Evolutionary conservation across 2,329 filamentous ascomycete species (phyloP).

Genomic region (Colletotrichum graminicola): DNA sequence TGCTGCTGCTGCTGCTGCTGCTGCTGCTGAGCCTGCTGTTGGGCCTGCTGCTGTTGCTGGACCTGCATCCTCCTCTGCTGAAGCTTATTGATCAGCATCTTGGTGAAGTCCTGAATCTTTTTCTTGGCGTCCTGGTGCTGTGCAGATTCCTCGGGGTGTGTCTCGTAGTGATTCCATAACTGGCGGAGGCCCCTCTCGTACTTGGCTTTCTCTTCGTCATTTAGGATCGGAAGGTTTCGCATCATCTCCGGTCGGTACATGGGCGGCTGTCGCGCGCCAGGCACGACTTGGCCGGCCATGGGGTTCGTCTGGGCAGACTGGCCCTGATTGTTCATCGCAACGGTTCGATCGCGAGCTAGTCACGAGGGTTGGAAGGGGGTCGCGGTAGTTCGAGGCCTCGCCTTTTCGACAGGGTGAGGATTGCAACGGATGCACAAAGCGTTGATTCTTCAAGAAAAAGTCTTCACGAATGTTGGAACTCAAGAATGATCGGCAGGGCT

Average conservation of each 20-base stretch:
- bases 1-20: slow-evolving; percentile 48
- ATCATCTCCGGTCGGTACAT: slow-evolving; percentile 67
- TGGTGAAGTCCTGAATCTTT: slow-evolving; percentile 72
- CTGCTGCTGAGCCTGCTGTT: slow-evolving; percentile 45
- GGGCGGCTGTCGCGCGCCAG: slow-evolving; percentile 49
- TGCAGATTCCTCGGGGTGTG: slow-evolving; percentile 58
- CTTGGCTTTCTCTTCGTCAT: slow-evolving; percentile 67
- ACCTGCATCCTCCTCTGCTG: slow-evolving; percentile 52
- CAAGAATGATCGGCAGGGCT: neutral
- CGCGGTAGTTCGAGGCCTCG: neutral
- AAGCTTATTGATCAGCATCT: slow-evolving; percentile 67
- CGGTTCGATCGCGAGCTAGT: slow-evolving; percentile 2
- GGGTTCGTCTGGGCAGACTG: slow-evolving; percentile 42
- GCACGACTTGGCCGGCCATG: slow-evolving; percentile 41
- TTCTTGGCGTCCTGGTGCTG: slow-evolving; percentile 65
- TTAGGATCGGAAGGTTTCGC: slow-evolving; percentile 62
- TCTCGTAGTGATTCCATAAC: slow-evolving; percentile 67
- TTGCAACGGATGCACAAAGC: neutral
- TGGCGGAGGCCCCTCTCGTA: slow-evolving; percentile 68
- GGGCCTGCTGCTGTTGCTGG: slow-evolving; percentile 52
- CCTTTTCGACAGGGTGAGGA: neutral
- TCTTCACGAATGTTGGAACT: neutral
- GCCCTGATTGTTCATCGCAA: slow-evolving; percentile 42
- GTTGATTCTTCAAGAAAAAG: neutral
- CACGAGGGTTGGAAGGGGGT: neutral